phyloP scores from a whole-genome alignment of 345 rosid genomes.

The Arabidopsis thaliana region TAIR10.1 NC_003076.8:24895501-24896000 shows the following conservation, averaged over 20 bases:
- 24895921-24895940: slow-evolving; percentile 34
- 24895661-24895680: neutral
- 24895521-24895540: slow-evolving; percentile 58
- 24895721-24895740: slow-evolving; percentile 73
- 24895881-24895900: slow-evolving; percentile 67
- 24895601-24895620: neutral
- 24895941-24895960: slow-evolving; percentile 29
- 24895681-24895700: slow-evolving; percentile 59
- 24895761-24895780: neutral
- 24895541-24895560: slow-evolving; percentile 74
- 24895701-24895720: slow-evolving; percentile 80
- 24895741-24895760: slow-evolving; percentile 37
- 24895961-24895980: slow-evolving; percentile 60
- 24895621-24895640: neutral
- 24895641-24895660: slow-evolving; percentile 4
- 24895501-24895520: slow-evolving; percentile 66
- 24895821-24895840: slow-evolving; percentile 57
- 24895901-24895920: slow-evolving; percentile 53
- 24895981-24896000: slow-evolving; percentile 66
- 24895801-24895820: slow-evolving; percentile 14
- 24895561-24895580: slow-evolving; percentile 13
- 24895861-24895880: slow-evolving; percentile 76
- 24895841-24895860: slow-evolving; percentile 80
- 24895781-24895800: neutral
- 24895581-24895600: neutral